Evolutionary conservation across 768 basidiomycete genomes (phyloP).

Genomic region (Exidia glandulosa): DNA sequence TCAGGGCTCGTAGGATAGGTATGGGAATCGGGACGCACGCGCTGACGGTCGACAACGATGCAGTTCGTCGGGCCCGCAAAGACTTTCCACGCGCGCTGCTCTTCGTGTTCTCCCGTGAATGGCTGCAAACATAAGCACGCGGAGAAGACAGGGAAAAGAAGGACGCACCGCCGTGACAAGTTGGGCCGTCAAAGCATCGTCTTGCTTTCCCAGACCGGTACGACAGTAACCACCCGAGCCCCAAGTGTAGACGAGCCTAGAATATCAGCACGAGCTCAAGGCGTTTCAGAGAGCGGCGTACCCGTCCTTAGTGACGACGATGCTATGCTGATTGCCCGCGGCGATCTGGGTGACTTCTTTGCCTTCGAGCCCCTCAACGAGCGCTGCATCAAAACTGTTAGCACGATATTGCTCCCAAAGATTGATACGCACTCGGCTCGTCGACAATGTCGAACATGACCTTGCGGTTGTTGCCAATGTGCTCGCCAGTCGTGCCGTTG

Average conservation of each 20-base stretch:
- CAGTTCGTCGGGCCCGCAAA: constrained; percentile 75
- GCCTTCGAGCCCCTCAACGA: constrained; percentile 63
- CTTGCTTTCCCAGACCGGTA: constrained; percentile 78
- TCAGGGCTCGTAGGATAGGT: background rate
- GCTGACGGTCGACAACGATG: constrained; percentile 72
- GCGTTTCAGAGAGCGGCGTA: constrained; percentile 17
- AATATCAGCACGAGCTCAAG: background rate
- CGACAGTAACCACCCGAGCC: constrained; percentile 89
- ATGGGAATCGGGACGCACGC: constrained; percentile 7
- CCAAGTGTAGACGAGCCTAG: constrained; percentile 71
- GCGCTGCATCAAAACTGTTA: constrained; percentile 33
- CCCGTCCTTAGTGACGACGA: constrained; percentile 75
- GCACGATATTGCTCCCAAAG: background rate
- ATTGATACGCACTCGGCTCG: constrained; percentile 40
- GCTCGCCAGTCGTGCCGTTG: constrained; percentile 87
- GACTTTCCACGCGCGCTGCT: constrained; percentile 49
- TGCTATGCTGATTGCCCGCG: constrained; percentile 77
- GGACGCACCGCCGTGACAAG: constrained; percentile 60
- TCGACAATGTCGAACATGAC: constrained; percentile 69
- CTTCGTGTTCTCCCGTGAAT: background rate
- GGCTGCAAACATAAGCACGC: background rate
- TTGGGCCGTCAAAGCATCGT: constrained; percentile 70
- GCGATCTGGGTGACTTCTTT: constrained; percentile 74
- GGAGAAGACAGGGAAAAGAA: background rate
- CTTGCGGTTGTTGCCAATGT: constrained; percentile 78